Conservation (phyloP, 805 yeast species). For the Metschnikowia baotianmanensis region DNA sequence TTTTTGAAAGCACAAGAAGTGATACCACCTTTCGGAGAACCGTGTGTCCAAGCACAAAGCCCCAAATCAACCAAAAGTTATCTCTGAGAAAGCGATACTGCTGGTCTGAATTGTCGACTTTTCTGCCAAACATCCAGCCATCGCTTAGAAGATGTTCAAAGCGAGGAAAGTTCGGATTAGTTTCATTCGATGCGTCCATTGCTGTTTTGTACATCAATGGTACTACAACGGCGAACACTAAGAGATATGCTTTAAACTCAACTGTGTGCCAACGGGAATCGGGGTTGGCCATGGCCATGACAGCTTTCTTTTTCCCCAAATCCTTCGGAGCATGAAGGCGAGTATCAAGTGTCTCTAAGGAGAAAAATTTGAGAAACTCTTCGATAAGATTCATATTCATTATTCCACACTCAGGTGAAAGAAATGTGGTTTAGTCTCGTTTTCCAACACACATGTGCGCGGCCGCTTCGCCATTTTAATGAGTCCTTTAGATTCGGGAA, state of each 20-base stretch:
- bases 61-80: conserved; percentile 63
- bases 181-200: conserved; percentile 71
- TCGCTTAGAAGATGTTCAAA: conserved; percentile 60
- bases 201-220: conserved; percentile 85
- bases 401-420: too few relatives aligned
- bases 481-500: too few relatives aligned
- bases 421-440: too few relatives aligned
- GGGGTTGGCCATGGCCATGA: conserved; percentile 31
- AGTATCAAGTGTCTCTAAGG: conserved; percentile 52
- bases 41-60: conserved; percentile 54
- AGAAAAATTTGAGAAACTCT: conserved; percentile 37
- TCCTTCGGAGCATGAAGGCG: conserved; percentile 44
- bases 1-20: conserved; percentile 21
- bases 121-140: conserved; percentile 91
- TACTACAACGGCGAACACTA: conserved; percentile 63
- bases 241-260: conserved; percentile 70
- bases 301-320: conserved; percentile 28
- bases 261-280: conserved; percentile 69
- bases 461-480: too few relatives aligned
- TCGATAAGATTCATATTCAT: conserved; percentile 6
- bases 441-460: too few relatives aligned
- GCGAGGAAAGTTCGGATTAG: conserved; percentile 67
- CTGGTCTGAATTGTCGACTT: conserved; percentile 87
- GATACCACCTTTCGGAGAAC: conserved; percentile 41
- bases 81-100: conserved; percentile 88